phyloP scores from a whole-genome alignment of 129 eudicot species.

The Lactuca sativa region DNA sequence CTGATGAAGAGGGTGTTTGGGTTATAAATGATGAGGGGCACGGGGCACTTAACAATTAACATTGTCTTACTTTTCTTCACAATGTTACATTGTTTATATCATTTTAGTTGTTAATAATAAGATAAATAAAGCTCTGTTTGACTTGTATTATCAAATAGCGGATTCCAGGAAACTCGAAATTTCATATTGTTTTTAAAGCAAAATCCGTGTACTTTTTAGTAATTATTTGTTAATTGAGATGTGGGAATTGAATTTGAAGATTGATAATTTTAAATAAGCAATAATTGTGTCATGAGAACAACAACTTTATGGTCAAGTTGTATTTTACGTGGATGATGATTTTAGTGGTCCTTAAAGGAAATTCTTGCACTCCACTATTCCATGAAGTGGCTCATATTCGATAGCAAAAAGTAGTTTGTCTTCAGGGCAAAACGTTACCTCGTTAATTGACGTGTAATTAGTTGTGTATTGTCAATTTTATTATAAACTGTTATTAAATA shows the following conservation, averaged over 20 bases:
- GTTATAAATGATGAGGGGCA: constrained; percentile 16
- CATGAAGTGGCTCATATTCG: constrained; percentile 33
- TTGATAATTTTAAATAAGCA: not conserved
- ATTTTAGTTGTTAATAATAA: constrained; percentile 25
- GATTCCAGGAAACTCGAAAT: constrained; percentile 1
- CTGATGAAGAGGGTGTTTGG: constrained; percentile 27
- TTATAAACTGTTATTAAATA: too few species aligned
- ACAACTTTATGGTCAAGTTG: constrained; percentile 21
- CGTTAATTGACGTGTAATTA: not conserved
- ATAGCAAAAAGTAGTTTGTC: constrained; percentile 24
- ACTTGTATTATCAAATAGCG: constrained; percentile 11
- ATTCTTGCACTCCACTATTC: constrained; percentile 32
- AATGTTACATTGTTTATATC: constrained; percentile 39
- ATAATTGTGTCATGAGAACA: constrained; percentile 8
- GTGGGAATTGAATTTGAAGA: not conserved
- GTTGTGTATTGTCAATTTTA: not conserved
- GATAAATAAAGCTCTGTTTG: constrained; percentile 28
- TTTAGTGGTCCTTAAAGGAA: constrained; percentile 26
- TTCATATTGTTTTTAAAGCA: constrained; percentile 1
- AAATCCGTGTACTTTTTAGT: too few species aligned
- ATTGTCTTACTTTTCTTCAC: constrained; percentile 21
- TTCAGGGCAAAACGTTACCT: not conserved
- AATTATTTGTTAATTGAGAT: too few species aligned
- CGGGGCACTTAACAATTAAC: not conserved
- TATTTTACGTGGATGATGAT: constrained; percentile 25